Evolutionary conservation across 208 protist genomes (phyloP), one percentile per base, ranked within the genome.

Genomic region (Acanthamoeba healyi): DNA sequence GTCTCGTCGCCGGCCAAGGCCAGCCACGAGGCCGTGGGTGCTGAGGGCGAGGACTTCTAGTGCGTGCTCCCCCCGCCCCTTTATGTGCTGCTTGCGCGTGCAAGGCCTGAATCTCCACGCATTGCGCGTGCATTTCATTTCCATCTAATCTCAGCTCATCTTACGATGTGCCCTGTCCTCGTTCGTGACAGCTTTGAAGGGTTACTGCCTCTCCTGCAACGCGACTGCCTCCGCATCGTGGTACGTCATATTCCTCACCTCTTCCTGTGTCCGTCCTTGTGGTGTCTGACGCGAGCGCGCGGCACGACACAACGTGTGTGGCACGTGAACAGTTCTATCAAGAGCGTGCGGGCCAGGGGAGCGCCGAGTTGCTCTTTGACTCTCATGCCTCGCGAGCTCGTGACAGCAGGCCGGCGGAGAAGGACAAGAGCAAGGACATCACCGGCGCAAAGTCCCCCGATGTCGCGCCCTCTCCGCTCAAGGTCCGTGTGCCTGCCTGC

Each of bases 321-420:
- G 36, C 63, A 10, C 15, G 63, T 32, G 1, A 32, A 36, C 70
- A 79, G 70, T 79, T 79, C 70, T 79, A 79, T 38, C 70, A 79
- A 29, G 70, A 79, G 36, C 70, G 40, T 46, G 70, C 70, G n/a
- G 70, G 70, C 24, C 70, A 79, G 70, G 70, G 70, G 2, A 79
- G 70, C 26, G 40, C 70, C 24, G 61, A 67, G 70, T 38, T 79
- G 38, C 70, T 79, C 70, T 79, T 79, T 46, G 70, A 79, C 70
- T 79, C 70, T 9, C 70, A 79, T 49, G 34, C 70, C 70, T 42
- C 36, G 65, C 36, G 32, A 74, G 17, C 26, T 2, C 14, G n/a
- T 3, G 36, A 74, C 29, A 74, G n/a, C n/a, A n/a, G 26, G 65
- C 3, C n/a, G 7, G 1, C 36, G 38, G 70, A 40, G 36, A 79